Conservation (phyloP, 1,284 basidiomycete species). For the Marasmius sp. region DNA sequence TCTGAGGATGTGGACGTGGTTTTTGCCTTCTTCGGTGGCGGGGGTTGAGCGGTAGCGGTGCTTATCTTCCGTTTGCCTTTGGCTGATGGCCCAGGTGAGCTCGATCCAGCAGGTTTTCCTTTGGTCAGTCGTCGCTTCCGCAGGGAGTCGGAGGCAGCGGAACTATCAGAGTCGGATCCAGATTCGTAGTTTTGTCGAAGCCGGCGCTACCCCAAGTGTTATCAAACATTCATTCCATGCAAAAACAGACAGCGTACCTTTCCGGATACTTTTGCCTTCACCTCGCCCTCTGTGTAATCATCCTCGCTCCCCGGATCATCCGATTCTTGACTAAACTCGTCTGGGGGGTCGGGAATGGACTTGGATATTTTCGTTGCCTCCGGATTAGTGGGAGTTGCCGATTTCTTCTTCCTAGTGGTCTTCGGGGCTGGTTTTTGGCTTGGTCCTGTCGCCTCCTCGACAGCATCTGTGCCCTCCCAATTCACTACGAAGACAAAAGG, state of each 20-base stretch:
- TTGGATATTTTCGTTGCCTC: constrained; percentile 22
- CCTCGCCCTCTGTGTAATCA: constrained; percentile 59
- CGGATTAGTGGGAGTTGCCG: constrained; percentile 19
- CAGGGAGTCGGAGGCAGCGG: constrained; percentile 11
- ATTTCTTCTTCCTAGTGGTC: constrained; percentile 23
- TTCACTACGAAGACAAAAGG: constrained; percentile 45
- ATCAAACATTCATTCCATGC: constrained; percentile 7
- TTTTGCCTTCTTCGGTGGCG: constrained; percentile 32
- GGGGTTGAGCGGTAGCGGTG: not conserved
- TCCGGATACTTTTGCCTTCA: constrained; percentile 29
- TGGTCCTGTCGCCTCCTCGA: constrained; percentile 40
- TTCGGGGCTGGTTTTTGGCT: constrained; percentile 15
- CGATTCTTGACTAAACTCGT: constrained; percentile 40
- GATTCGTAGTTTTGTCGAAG: constrained; percentile 38
- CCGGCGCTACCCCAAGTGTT: constrained; percentile 28
- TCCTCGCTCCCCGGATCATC: constrained; percentile 62
- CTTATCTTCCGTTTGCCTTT: constrained; percentile 44
- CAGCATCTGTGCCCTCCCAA: constrained; percentile 64
- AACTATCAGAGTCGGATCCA: constrained; percentile 46
- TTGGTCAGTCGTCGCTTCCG: constrained; percentile 15
- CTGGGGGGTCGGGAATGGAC: constrained; percentile 19
- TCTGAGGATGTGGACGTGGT: constrained; percentile 29
- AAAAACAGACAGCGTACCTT: constrained; percentile 44
- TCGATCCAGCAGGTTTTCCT: constrained; percentile 21
- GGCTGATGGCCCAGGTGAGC: constrained; percentile 28